These are phyloP conservation scores for Chlorencoelia australis DNA, from an alignment of 2,329 filamentous ascomycete genomes.

Conservation along the genomic window DNA sequence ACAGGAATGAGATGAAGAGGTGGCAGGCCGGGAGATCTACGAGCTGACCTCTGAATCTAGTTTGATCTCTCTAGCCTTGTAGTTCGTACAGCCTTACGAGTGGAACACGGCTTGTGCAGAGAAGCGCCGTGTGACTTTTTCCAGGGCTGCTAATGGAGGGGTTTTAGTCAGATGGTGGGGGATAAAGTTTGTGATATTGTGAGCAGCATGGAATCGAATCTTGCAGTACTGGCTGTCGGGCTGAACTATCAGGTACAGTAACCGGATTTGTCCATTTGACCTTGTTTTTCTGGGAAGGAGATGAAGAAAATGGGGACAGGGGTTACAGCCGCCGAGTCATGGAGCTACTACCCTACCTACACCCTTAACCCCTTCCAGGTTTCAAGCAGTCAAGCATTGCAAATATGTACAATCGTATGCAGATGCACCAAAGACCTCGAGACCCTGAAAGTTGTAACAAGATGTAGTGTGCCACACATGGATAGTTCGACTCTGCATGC, in stretches of 20 bases:
- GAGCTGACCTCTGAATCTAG: slow-evolving; percentile 2
- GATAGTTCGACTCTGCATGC: slow-evolving; percentile 4
- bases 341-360: background rate
- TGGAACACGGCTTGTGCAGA: slow-evolving; percentile 5
- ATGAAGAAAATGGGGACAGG: too few species aligned
- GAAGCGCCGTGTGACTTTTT: slow-evolving; percentile 3
- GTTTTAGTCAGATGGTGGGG: slow-evolving; percentile 4
- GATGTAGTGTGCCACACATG: slow-evolving; percentile 5
- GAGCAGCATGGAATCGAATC: background rate
- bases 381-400: background rate
- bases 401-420: background rate
- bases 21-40: slow-evolving; percentile 5
- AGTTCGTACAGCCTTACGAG: slow-evolving; percentile 9
- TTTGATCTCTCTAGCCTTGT: slow-evolving; percentile 6
- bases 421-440: background rate
- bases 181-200: slow-evolving; percentile 2
- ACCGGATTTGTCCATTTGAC: too few species aligned
- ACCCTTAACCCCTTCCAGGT: background rate
- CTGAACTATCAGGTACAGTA: too few species aligned
- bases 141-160: background rate
- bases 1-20: slow-evolving; percentile 3
- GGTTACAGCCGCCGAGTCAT: background rate
- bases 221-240: too few species aligned
- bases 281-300: too few species aligned
- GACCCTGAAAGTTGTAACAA: background rate